These are phyloP conservation scores for Colletotrichum cereale DNA, from an alignment of 2,329 filamentous ascomycete genomes.

Conservation along the genomic window DNA sequence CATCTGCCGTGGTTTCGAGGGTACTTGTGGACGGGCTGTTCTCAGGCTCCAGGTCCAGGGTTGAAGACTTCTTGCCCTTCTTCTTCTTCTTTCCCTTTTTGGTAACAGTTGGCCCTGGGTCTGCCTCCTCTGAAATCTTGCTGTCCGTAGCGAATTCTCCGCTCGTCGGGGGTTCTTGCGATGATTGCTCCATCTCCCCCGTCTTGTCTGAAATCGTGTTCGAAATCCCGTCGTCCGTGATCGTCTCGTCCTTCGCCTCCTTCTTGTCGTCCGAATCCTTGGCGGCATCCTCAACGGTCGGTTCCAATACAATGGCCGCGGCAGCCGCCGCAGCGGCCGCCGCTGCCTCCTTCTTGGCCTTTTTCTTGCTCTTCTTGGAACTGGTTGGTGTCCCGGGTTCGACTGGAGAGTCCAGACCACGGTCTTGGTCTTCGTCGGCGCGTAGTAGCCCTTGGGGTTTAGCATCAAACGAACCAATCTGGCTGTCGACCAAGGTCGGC, in stretches of 20 bases:
- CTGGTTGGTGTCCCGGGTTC: slow-evolving; percentile 36
- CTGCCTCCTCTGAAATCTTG: slow-evolving; percentile 35
- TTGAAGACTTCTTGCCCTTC: slow-evolving; percentile 47
- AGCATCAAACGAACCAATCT: slow-evolving; percentile 21
- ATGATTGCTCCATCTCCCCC: slow-evolving; percentile 31
- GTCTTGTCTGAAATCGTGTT: slow-evolving; percentile 30
- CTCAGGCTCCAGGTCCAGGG: slow-evolving; percentile 39
- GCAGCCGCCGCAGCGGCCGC: slow-evolving; percentile 1
- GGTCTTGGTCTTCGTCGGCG: slow-evolving; percentile 19
- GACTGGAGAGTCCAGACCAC: slow-evolving; percentile 10
- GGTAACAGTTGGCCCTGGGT: slow-evolving; percentile 46
- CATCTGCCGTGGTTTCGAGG: slow-evolving; percentile 38
- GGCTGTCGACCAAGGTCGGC: slow-evolving; percentile 27
- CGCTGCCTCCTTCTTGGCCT: slow-evolving; percentile 39
- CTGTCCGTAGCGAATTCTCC: slow-evolving; percentile 37
- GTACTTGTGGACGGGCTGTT: slow-evolving; percentile 36
- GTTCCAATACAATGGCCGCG: background rate
- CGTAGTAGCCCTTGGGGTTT: slow-evolving; percentile 29
- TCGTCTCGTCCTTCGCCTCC: slow-evolving; percentile 28
- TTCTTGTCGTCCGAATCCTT: slow-evolving; percentile 16
- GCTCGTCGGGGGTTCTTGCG: slow-evolving; percentile 27
- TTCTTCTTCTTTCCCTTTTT: slow-evolving; percentile 54
- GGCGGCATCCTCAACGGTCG: background rate
- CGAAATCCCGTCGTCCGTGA: slow-evolving; percentile 15
- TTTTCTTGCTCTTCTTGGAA: slow-evolving; percentile 49